Conservation (phyloP, 2,329 filamentous ascomycete genomes). For the Colletotrichum tamarilloi region DNA sequence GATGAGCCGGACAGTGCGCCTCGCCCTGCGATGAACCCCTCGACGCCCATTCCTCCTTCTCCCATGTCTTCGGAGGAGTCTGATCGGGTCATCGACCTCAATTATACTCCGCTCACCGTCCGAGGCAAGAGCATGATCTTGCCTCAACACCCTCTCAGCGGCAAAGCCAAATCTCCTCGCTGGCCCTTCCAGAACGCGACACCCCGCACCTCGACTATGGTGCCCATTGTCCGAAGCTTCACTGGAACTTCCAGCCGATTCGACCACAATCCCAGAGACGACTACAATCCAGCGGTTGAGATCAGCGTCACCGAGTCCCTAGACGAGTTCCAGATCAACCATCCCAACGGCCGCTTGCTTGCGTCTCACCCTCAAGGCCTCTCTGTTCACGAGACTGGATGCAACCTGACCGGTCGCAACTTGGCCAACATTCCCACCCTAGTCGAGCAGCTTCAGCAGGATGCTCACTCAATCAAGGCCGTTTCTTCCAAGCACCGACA, state of each 20-base stretch:
- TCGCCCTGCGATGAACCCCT: not conserved
- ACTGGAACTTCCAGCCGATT: not conserved
- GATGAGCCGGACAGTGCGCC: not conserved
- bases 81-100: not conserved
- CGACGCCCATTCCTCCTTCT: constrained; percentile 22
- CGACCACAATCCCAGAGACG: not conserved
- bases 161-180: not conserved
- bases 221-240: constrained; percentile 14
- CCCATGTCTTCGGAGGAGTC: constrained; percentile 18
- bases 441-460: not conserved
- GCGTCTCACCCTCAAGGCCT: constrained; percentile 14
- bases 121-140: constrained; percentile 25
- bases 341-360: constrained; percentile 19
- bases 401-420: not conserved
- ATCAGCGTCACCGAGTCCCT: constrained; percentile 28
- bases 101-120: constrained; percentile 18
- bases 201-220: constrained; percentile 17
- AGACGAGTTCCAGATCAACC: constrained; percentile 29
- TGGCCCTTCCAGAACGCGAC: constrained; percentile 33
- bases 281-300: not conserved
- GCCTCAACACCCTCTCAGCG: constrained; percentile 2
- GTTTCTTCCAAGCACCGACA: not conserved
- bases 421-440: constrained; percentile 8
- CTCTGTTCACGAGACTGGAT: not conserved
- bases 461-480: not conserved